Percentiles rank a stretch among this genome's conserved stretches.
These are phyloP conservation scores for Larix kaempferi DNA, from an alignment of 75 land plant genomes.

Conservation along the genomic window DNA sequence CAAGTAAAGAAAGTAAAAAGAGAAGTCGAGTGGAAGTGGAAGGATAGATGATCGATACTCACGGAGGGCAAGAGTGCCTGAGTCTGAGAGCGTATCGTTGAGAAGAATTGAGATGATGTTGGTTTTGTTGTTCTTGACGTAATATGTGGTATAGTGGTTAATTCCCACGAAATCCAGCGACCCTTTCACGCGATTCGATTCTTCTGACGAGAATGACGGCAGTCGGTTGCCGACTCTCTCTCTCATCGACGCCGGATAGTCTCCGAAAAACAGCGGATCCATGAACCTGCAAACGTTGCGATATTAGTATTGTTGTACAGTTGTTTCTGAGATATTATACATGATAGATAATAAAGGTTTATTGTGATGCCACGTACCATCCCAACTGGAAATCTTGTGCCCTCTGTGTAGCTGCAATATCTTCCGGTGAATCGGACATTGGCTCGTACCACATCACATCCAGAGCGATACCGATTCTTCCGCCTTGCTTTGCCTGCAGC, in stretches of 20 bases:
- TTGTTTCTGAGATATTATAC: background rate
- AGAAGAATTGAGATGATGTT: conserved; percentile 30
- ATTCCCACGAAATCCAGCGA: conserved; percentile 79
- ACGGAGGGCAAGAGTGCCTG: conserved; percentile 51
- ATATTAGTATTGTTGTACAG: background rate
- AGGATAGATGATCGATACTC: conserved; percentile 9
- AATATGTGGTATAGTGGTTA: conserved; percentile 74
- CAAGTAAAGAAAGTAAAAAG: background rate
- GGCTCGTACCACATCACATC: conserved; percentile 58
- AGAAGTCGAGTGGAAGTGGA: no score
- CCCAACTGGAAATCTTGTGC: conserved; percentile 26
- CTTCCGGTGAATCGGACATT: conserved; percentile 25
- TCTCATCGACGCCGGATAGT: conserved; percentile 68
- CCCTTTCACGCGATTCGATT: conserved; percentile 46
- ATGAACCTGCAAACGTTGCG: conserved; percentile 43
- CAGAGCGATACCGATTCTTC: conserved; percentile 47
- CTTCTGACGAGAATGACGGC: conserved; percentile 45
- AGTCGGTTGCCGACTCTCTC: conserved; percentile 46
- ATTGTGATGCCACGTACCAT: conserved; percentile 24
- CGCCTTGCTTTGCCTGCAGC: conserved; percentile 36
- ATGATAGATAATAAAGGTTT: background rate
- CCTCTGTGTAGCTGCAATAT: conserved; percentile 44
- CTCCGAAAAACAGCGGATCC: conserved; percentile 71
- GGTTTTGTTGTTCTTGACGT: conserved; percentile 32
- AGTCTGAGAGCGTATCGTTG: conserved; percentile 41